Percentiles rank a stretch among this genome's conserved stretches.
These are phyloP conservation scores for Sporothrix variecibatus DNA, from an alignment of 2,329 filamentous ascomycete species.

Conservation along the genomic window DNA sequence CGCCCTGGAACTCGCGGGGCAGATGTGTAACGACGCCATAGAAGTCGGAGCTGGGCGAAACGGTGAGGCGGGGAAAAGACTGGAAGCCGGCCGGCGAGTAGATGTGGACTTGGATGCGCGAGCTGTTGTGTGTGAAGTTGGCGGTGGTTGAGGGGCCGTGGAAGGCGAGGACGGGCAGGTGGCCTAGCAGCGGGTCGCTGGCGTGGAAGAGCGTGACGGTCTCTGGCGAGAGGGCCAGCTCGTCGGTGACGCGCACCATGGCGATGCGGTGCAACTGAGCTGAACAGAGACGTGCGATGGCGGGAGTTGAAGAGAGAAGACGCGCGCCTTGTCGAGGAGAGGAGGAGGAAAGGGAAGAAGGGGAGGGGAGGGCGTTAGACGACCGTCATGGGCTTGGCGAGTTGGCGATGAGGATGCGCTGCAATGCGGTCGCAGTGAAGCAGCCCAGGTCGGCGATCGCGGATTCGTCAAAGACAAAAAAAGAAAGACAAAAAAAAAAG, in stretches of 20 bases:
- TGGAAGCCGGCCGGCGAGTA: constrained; percentile 86
- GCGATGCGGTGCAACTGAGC: constrained; percentile 42
- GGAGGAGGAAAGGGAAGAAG: not conserved
- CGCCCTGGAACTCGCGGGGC: constrained; percentile 90
- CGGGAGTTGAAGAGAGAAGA: not conserved
- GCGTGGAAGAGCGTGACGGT: constrained; percentile 86
- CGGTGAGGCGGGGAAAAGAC: constrained; percentile 86
- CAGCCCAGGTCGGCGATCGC: not conserved
- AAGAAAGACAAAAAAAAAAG: not conserved
- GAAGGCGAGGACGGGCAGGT: constrained; percentile 84
- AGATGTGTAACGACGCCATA: constrained; percentile 89
- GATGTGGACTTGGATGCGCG: constrained; percentile 91
- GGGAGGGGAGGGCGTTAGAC: not conserved
- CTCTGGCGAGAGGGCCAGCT: constrained; percentile 77
- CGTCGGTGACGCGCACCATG: constrained; percentile 83
- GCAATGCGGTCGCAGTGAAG: not conserved
- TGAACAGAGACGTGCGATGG: not conserved
- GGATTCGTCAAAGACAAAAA: not conserved
- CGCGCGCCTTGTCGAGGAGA: constrained; percentile 9
- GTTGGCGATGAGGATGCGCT: not conserved
- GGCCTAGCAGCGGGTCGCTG: constrained; percentile 78
- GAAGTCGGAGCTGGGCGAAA: constrained; percentile 88
- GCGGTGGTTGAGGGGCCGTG: constrained; percentile 88
- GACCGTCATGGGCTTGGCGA: constrained; percentile 13
- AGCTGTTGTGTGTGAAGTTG: constrained; percentile 84